phyloP scores from a whole-genome alignment of 352 stramenopile species.

The Globisporangium mamillatum region DNA sequence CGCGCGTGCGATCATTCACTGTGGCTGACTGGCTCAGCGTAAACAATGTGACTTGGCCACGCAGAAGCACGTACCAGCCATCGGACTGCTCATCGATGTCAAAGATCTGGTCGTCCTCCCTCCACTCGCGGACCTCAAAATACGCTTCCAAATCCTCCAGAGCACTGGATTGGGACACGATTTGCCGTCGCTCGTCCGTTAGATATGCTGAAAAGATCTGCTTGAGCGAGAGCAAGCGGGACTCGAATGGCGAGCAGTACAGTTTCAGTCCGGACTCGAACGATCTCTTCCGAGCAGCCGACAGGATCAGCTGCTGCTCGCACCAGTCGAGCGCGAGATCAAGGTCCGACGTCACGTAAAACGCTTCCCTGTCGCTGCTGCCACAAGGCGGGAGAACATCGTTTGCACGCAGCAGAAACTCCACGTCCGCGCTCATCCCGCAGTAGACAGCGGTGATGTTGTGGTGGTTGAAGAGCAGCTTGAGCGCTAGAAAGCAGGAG shows the following conservation, averaged over 20 bases:
- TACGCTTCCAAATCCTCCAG: conserved; percentile 33
- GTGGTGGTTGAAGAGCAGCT: conserved; percentile 52
- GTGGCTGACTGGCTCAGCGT: conserved; percentile 15
- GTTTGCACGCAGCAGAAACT: conserved; percentile 57
- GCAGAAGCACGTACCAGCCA: conserved; percentile 48
- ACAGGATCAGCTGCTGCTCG: conserved; percentile 56
- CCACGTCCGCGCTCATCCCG: conserved; percentile 49
- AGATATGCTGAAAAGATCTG: conserved; percentile 52
- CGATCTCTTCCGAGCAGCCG: conserved; percentile 34
- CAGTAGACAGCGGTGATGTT: conserved; percentile 59
- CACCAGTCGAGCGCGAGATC: conserved; percentile 64
- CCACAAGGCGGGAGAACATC: conserved; percentile 31
- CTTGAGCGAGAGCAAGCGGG: conserved; percentile 31
- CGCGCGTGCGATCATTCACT: background rate
- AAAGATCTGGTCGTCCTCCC: conserved; percentile 33
- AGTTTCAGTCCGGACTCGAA: conserved; percentile 32
- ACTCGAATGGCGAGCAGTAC: conserved; percentile 21
- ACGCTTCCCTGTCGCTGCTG: conserved; percentile 19
- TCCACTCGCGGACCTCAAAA: conserved; percentile 40
- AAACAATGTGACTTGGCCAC: conserved; percentile 46
- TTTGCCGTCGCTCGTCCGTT: conserved; percentile 16
- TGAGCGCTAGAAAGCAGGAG: conserved; percentile 68
- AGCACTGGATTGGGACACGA: conserved; percentile 12
- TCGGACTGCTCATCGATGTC: conserved; percentile 36
- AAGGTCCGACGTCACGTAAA: conserved; percentile 42